Percentiles rank a stretch among this genome's conserved stretches.
These are phyloP conservation scores for Botryosphaeria agaves DNA, from an alignment of 2,329 filamentous ascomycete species.

Conservation along the genomic window DNA sequence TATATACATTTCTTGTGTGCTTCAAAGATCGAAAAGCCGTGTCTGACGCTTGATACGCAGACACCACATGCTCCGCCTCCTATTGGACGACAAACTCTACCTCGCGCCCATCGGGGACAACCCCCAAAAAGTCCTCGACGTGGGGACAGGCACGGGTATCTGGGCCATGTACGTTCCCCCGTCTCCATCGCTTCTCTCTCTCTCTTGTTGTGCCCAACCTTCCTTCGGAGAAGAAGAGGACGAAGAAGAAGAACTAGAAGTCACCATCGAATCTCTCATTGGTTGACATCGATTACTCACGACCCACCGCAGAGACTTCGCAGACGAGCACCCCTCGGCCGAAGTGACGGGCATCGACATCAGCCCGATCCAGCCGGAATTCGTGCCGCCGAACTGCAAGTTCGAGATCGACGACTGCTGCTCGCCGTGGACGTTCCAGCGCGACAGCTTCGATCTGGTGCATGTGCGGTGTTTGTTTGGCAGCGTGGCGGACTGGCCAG, in stretches of 20 bases:
- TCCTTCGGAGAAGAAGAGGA: too few relatives aligned
- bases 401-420: slow-evolving; percentile 16
- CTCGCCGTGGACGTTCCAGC: slow-evolving; percentile 10
- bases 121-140: slow-evolving; percentile 5
- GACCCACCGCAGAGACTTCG: too few relatives aligned
- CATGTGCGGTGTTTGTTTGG: slow-evolving; percentile 19
- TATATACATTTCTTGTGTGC: too few relatives aligned
- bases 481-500: slow-evolving; percentile 7
- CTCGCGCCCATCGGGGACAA: slow-evolving; percentile 4
- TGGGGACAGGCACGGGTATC: slow-evolving; percentile 11
- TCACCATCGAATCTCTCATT: too few relatives aligned
- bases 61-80: slow-evolving; percentile 4
- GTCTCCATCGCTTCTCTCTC: too few relatives aligned
- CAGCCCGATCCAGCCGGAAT: slow-evolving; percentile 14
- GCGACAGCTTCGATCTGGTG: slow-evolving; percentile 21
- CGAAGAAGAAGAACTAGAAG: too few relatives aligned
- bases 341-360: slow-evolving; percentile 21
- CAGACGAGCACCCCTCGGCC: slow-evolving; percentile 14
- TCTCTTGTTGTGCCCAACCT: too few relatives aligned
- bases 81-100: slow-evolving; percentile 9
- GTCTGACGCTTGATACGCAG: too few relatives aligned
- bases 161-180: too few relatives aligned
- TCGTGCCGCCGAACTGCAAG: slow-evolving; percentile 11
- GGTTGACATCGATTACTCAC: too few relatives aligned
- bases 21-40: too few relatives aligned